phyloP scores from a whole-genome alignment of 805 yeast genomes.

The Phaffomyces thermotolerans region DNA sequence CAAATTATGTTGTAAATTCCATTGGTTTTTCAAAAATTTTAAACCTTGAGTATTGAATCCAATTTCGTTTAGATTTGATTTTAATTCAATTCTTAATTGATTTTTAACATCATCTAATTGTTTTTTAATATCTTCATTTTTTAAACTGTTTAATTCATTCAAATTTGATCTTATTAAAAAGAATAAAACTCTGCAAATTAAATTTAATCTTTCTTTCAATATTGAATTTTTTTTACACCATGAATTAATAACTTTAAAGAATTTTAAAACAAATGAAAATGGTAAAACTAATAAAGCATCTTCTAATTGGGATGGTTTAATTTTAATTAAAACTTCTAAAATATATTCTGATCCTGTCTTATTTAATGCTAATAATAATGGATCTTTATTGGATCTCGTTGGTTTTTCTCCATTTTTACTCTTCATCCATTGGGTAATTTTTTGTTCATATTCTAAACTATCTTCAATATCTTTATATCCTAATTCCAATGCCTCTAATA shows the following conservation, averaged over 20 bases:
- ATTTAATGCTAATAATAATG: slow-evolving; percentile 67
- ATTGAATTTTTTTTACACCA: slow-evolving; percentile 55
- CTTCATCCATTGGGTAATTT: slow-evolving; percentile 32
- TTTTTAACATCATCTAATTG: slow-evolving; percentile 58
- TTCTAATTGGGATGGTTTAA: slow-evolving; percentile 79
- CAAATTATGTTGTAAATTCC: slow-evolving; percentile 68
- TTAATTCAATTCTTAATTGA: slow-evolving; percentile 52
- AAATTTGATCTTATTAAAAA: slow-evolving; percentile 70
- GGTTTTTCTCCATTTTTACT: slow-evolving; percentile 44
- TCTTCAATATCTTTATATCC: slow-evolving; percentile 66
- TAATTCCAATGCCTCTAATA: slow-evolving; percentile 32
- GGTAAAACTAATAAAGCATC: slow-evolving; percentile 91
- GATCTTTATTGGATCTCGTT: slow-evolving; percentile 53
- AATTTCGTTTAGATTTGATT: slow-evolving; percentile 45
- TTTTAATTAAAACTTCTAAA: slow-evolving; percentile 58
- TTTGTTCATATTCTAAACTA: slow-evolving; percentile 40
- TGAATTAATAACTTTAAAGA: slow-evolving; percentile 64
- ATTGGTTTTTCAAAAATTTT: slow-evolving; percentile 62
- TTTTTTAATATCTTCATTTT: slow-evolving; percentile 53
- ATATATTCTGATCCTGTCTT: slow-evolving; percentile 74
- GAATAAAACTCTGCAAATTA: slow-evolving; percentile 69
- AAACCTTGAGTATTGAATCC: slow-evolving; percentile 86
- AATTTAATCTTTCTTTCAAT: slow-evolving; percentile 45
- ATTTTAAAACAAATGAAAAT: slow-evolving; percentile 68
- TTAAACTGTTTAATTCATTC: slow-evolving; percentile 68